Percentiles rank a stretch among this genome's conserved stretches.
phyloP scores from a whole-genome alignment of 768 basidiomycete species.

The Pleurotus citrinopileatus region DNA sequence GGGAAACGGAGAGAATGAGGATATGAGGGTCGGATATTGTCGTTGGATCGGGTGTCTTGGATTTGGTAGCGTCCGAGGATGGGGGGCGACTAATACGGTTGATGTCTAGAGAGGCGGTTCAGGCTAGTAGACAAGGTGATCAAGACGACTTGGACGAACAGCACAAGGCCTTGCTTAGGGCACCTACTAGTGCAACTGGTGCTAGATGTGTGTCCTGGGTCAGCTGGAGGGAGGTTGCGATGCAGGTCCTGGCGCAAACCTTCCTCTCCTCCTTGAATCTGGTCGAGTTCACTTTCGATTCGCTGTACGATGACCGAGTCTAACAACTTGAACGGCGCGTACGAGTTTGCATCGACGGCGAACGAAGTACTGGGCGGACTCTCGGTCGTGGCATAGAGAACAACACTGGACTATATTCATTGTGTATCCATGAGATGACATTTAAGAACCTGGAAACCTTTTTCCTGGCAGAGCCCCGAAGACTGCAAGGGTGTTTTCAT shows the following conservation, averaged over 20 bases:
- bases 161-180: slow-evolving; percentile 89
- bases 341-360: slow-evolving; percentile 71
- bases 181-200: slow-evolving; percentile 78
- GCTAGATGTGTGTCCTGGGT: too few species aligned
- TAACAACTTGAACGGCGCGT: slow-evolving; percentile 78
- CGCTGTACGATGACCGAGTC: slow-evolving; percentile 62
- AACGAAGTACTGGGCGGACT: slow-evolving; percentile 29
- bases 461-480: slow-evolving; percentile 85
- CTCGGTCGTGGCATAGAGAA: slow-evolving; percentile 75
- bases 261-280: slow-evolving; percentile 46
- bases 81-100: slow-evolving; percentile 34
- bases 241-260: too few species aligned
- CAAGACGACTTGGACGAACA: slow-evolving; percentile 45
- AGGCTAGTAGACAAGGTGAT: slow-evolving; percentile 1
- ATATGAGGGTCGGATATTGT: slow-evolving; percentile 36
- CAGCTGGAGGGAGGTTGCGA: too few species aligned
- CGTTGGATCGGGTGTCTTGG: slow-evolving; percentile 26
- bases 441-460: slow-evolving; percentile 51
- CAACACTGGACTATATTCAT: slow-evolving; percentile 44
- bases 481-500: slow-evolving; percentile 91
- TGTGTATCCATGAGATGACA: too few species aligned
- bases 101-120: slow-evolving; percentile 28
- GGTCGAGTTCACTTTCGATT: slow-evolving; percentile 61
- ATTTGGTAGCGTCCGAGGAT: slow-evolving; percentile 25
- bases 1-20: slow-evolving; percentile 86